Evolutionary conservation across 192 early-diverging fungal species (phyloP), one percentile per base, ranked within the genome.

Genomic region (Entomortierella chlamydospora): DNA sequence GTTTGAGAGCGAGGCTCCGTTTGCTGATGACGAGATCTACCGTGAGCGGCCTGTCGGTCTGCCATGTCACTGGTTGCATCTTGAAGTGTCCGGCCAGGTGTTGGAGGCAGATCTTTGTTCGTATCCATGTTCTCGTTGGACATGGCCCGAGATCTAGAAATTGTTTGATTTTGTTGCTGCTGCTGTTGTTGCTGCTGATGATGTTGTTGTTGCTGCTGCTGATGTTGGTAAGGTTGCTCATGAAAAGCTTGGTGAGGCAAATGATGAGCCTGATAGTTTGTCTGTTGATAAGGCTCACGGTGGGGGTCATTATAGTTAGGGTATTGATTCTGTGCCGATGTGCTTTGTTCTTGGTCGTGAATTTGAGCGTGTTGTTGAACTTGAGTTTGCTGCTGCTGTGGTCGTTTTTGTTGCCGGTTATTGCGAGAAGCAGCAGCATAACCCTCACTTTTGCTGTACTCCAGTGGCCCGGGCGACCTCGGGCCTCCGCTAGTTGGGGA

Each of bases 401-500:
- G 25, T 25, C 42, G 72, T 34, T 55, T 74, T 39, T 59, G 63
- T 31, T 66, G 72, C 20, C 57, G 56, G 20, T 64, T 47, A 25
- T 61, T 51, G 11, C 72, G 47, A 2, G 64, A 49, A 26, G 57
- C 13, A 8, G 49, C 34, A 1, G 34, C 20, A 37, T 73, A 54
- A 23, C 72, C 72, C 0, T 73, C 72, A 29, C 72, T 73, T 34
- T 66, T 73, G 17, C 72, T 73, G 57, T 73, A 66, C 18, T 66
- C 72, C 18, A 73, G 41, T 1, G 72, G 31, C 11, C 34, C 62
- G 4, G 22, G 29, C 2, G 22, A 7, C 15, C 29, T 57, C 11
- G 55, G n/a, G 5, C 43, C 66, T 17, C 30, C n/a, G 8, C 42
- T 39, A 37, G 22, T 2, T 4, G 18, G 1, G n/a, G 28, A 39